Conservation (phyloP, 768 basidiomycete genomes). For the Calocybe gangraenosa region DNA sequence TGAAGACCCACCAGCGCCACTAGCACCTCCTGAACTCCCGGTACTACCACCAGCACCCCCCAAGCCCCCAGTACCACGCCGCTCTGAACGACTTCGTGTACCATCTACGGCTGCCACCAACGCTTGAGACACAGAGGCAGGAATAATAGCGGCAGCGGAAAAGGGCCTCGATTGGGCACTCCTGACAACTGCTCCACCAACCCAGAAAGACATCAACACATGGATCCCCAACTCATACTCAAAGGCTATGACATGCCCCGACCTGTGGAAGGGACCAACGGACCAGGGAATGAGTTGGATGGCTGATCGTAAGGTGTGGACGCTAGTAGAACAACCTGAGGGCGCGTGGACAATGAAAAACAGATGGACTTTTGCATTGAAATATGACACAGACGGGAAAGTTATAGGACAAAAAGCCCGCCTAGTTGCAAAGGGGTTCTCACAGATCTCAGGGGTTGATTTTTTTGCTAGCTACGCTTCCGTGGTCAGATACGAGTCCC, state of each 20-base stretch:
- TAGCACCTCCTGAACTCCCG: background rate
- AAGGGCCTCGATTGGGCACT: background rate
- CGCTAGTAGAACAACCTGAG: background rate
- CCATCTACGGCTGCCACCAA: background rate
- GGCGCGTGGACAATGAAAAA: background rate
- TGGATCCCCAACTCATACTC: background rate
- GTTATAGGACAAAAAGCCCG: background rate
- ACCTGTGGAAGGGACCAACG: background rate
- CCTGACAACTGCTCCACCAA: background rate
- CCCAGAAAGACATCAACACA: background rate
- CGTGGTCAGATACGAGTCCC: slow-evolving; percentile 10
- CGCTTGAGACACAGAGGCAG: background rate
- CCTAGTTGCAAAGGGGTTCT: background rate
- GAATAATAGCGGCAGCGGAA: background rate
- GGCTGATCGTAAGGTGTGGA: slow-evolving; percentile 3
- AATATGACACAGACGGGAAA: background rate
- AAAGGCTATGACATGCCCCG: background rate
- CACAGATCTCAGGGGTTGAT: slow-evolving; percentile 23
- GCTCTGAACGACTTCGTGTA: background rate
- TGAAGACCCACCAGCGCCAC: background rate
- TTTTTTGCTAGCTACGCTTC: slow-evolving; percentile 14
- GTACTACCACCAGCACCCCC: background rate
- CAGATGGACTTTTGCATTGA: slow-evolving; percentile 1
- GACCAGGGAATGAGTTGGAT: background rate
- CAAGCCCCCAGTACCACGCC: background rate